Conservation (phyloP, 2,329 filamentous ascomycete species). For the Diatrype stigma region DNA sequence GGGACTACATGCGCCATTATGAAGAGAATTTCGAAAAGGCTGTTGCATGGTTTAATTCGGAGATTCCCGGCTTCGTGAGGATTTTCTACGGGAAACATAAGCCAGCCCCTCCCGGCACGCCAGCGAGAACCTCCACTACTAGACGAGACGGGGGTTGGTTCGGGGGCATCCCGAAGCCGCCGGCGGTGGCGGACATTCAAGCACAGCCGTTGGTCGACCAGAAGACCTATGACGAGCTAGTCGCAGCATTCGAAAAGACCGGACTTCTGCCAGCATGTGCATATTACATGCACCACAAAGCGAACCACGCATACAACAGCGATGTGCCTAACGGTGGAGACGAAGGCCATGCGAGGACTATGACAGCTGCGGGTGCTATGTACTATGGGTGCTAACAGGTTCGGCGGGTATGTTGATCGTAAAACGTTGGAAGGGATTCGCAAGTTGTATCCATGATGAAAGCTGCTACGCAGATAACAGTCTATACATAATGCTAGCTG, state of each 20-base stretch:
- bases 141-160: constrained; percentile 15
- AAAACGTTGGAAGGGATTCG: too few relatives aligned
- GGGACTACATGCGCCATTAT: constrained; percentile 27
- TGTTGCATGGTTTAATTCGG: constrained; percentile 11
- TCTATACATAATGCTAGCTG: too few relatives aligned
- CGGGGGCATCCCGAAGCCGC: constrained; percentile 1
- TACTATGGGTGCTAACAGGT: too few relatives aligned
- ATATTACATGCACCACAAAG: constrained; percentile 38
- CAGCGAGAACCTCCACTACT: constrained; percentile 31
- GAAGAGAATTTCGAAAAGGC: constrained; percentile 21
- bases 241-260: constrained; percentile 32
- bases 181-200: constrained; percentile 1
- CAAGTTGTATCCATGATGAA: too few relatives aligned
- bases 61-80: constrained; percentile 13
- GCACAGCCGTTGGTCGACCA: constrained; percentile 8
- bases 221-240: constrained; percentile 12
- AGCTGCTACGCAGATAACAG: too few relatives aligned
- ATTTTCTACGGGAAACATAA: constrained; percentile 2
- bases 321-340: constrained; percentile 21
- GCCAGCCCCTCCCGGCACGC: constrained; percentile 1
- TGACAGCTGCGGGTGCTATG: too few relatives aligned
- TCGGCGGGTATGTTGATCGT: too few relatives aligned
- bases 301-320: constrained; percentile 35
- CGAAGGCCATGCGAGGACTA: too few relatives aligned
- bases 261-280: constrained; percentile 27